Percentiles rank a stretch among this genome's conserved stretches.
phyloP scores from a whole-genome alignment of 2,329 filamentous ascomycete species.

The Endocalyx cinctus region DNA sequence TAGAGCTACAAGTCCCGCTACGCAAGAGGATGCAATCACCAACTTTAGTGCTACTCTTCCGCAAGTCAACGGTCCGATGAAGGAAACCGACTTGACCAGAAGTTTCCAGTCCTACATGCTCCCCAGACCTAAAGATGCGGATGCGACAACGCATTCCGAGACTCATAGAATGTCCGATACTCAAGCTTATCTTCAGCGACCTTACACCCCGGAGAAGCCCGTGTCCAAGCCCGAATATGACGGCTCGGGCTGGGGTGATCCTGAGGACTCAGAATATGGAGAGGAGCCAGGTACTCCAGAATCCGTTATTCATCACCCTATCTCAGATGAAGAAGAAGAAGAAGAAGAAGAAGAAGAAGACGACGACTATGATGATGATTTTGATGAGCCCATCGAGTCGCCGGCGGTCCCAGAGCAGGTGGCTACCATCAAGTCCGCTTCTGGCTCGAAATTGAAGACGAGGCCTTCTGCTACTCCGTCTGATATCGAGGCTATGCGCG shows the following conservation, averaged over 20 bases:
- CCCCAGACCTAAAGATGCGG: slow-evolving; percentile 34
- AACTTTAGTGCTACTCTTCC: slow-evolving; percentile 33
- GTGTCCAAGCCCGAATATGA: slow-evolving; percentile 60
- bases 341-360: slow-evolving; percentile 28
- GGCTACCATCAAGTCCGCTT: slow-evolving; percentile 78
- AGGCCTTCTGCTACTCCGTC: slow-evolving; percentile 82
- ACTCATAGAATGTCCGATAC: slow-evolving; percentile 32
- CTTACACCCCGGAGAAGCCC: slow-evolving; percentile 44
- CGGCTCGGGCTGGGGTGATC: slow-evolving; percentile 49
- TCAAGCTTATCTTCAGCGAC: slow-evolving; percentile 34
- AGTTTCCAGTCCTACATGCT: slow-evolving; percentile 45
- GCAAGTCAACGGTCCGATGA: slow-evolving; percentile 29
- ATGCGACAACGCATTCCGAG: slow-evolving; percentile 27
- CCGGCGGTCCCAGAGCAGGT: slow-evolving; percentile 72
- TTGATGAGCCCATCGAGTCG: slow-evolving; percentile 41
- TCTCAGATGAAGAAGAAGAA: slow-evolving; percentile 40
- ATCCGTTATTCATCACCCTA: slow-evolving; percentile 80
- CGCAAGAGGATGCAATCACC: slow-evolving; percentile 23
- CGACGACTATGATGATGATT: slow-evolving; percentile 29
- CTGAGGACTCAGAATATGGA: slow-evolving; percentile 38
- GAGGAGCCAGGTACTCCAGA: slow-evolving; percentile 72
- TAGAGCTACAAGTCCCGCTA: slow-evolving; percentile 38
- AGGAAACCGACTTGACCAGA: slow-evolving; percentile 35
- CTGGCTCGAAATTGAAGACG: slow-evolving; percentile 82
- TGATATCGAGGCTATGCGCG: slow-evolving; percentile 79